Evolutionary conservation across 371 early-diverging fungal genomes (phyloP), one percentile per base, ranked within the genome.

Genomic region (Apophysomyces elegans): DNA sequence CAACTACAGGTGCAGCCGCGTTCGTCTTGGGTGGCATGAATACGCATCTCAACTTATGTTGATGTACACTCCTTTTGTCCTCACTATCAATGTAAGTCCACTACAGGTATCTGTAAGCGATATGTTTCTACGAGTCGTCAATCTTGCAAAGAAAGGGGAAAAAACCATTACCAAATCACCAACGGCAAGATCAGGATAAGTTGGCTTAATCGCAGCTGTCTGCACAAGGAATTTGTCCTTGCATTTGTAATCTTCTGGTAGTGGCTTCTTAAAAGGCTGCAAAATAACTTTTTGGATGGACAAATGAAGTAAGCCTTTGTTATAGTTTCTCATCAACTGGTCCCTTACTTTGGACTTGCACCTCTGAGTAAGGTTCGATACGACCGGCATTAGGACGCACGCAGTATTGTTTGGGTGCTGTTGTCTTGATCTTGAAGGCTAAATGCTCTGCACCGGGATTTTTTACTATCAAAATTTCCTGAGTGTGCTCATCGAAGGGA

Each of bases 341-440:
- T 26, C 32, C 58, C 67, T 71, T 87, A 89, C 89, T 78, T 66
- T 90, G 87, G 12, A 96, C 84, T 44, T 89, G 85, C 36, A 86
- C 66, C 2, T 82, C 50, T 1, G 72, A 70, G n/a, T 86, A 74
- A 4, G 95, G 86, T 9, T 77, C 80, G 54, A 96, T 83, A 46
- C 85, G 76, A 13, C 95, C 95, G 16, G 91, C 84, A 75, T 95
- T 96, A 37, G 96, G 96, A 38, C 93, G 88, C 43, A 96, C 93
- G 70, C 92, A 93, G 74, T 95, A 97, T 62, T 92, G 86, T 76
- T 93, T 93, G 18, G 97, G 97, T 1, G 95, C 94, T 0, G 97
- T 96, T 4, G 97, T 96, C 70, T 95, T 95, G 67, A 96, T 89
- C 74, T 96, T 96, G 81, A 93, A 96, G 44, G 90, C 89, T 41